These are phyloP conservation scores for Saccharomyces hybrid DNA, from an alignment of 1,139 yeast genomes.

Conservation along the genomic window DNA sequence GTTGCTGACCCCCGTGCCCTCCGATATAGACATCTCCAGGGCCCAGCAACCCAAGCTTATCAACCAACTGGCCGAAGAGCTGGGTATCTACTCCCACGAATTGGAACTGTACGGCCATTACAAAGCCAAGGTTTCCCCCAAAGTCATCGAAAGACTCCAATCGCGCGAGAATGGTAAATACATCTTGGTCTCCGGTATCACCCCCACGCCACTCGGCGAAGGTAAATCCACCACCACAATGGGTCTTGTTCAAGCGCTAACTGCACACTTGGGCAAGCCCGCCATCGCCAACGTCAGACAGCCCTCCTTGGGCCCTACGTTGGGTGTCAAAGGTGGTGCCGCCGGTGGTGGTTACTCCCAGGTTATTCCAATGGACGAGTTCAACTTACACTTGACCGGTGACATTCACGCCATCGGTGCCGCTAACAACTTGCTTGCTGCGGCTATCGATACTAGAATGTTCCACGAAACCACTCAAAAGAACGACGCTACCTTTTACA, in stretches of 20 bases:
- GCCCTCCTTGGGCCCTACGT: slow-evolving; percentile 98
- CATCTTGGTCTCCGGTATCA: slow-evolving; percentile 90
- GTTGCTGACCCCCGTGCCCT: slow-evolving; percentile 75
- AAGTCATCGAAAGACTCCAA: slow-evolving; percentile 62
- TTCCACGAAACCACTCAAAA: slow-evolving; percentile 94
- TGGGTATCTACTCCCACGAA: slow-evolving; percentile 75
- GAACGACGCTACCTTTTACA: slow-evolving; percentile 69
- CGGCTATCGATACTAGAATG: slow-evolving; percentile 96
- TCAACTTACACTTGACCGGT: slow-evolving; percentile 96
- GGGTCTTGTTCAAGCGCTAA: slow-evolving; percentile 92
- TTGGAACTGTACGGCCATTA: slow-evolving; percentile 83
- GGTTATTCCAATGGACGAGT: slow-evolving; percentile 98
- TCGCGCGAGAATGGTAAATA: slow-evolving; percentile 76
- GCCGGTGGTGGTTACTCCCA: slow-evolving; percentile 99
- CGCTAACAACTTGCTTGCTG: slow-evolving; percentile 92
- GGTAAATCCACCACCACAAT: slow-evolving; percentile 97
- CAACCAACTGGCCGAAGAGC: slow-evolving; percentile 70
- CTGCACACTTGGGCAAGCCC: slow-evolving; percentile 80
- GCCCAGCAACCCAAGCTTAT: slow-evolving; percentile 84
- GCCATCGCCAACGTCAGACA: slow-evolving; percentile 96
- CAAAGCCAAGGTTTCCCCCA: slow-evolving; percentile 82
- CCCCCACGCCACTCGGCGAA: slow-evolving; percentile 97
- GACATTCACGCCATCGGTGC: slow-evolving; percentile 96
- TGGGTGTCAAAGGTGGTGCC: slow-evolving; percentile 98
- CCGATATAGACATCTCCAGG: slow-evolving; percentile 87